Evolutionary conservation across 179 eudicot genomes (phyloP).

Genomic region (Heliamphora pulchella): DNA sequence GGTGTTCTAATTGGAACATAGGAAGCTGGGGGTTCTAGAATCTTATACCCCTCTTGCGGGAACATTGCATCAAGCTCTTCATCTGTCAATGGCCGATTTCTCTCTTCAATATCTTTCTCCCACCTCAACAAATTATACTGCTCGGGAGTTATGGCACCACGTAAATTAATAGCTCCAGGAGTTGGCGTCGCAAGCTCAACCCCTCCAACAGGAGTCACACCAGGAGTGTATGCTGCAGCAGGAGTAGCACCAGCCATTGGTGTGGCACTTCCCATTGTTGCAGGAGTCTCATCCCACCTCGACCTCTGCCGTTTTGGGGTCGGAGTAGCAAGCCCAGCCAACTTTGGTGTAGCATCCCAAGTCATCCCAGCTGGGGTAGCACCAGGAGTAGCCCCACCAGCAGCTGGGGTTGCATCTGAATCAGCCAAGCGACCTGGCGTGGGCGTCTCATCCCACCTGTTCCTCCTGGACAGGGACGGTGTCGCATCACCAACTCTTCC

Average conservation of each 20-base stretch:
- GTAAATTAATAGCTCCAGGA: conserved; percentile 57
- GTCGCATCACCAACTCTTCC: conserved; percentile 86
- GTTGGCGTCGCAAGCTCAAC: conserved; percentile 81
- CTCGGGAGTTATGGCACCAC: conserved; percentile 72
- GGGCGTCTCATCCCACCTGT: conserved; percentile 91
- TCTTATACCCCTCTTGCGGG: conserved; percentile 76
- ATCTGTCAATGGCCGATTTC: conserved; percentile 81
- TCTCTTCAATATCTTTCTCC: conserved; percentile 93
- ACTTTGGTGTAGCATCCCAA: conserved; percentile 89
- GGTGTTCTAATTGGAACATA: conserved; percentile 90
- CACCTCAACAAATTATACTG: conserved; percentile 80
- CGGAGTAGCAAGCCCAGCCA: conserved; percentile 64
- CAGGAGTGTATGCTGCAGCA: conserved; percentile 67
- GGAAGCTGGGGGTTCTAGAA: conserved; percentile 77
- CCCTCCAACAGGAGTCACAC: conserved; percentile 79
- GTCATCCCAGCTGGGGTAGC: conserved; percentile 90
- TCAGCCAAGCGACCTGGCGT: conserved; percentile 73
- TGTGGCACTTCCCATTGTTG: conserved; percentile 86
- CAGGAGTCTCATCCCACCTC: conserved; percentile 96
- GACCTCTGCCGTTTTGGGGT: conserved; percentile 86
- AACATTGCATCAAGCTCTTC: conserved; percentile 88
- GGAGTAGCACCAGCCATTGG: conserved; percentile 77
- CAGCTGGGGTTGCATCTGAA: conserved; percentile 80
- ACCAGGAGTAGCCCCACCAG: conserved; percentile 80
- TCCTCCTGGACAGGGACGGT: conserved; percentile 60